phyloP scores from a whole-genome alignment of 768 basidiomycete genomes.

The Leccinellum albellum region DNA sequence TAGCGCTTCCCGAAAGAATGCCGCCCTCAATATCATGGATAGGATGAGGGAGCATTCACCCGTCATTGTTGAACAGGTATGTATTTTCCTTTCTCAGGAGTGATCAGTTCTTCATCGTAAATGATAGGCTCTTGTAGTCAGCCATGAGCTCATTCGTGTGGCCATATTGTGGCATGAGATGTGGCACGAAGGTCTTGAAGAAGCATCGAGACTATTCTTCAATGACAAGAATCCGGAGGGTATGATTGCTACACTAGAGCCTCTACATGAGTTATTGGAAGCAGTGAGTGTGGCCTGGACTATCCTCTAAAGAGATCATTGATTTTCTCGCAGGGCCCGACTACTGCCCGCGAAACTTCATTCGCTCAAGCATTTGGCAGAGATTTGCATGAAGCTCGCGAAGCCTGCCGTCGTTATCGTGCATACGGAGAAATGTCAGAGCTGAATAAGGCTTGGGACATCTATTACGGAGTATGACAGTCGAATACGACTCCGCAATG shows the following conservation, averaged over 20 bases:
- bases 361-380: slow-evolving; percentile 93
- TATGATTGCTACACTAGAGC: slow-evolving; percentile 92
- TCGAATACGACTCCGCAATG: not conserved
- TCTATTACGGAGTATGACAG: slow-evolving; percentile 80
- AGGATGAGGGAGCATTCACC: slow-evolving; percentile 91
- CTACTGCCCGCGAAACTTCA: slow-evolving; percentile 90
- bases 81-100: slow-evolving; percentile 6
- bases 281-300: slow-evolving; percentile 45
- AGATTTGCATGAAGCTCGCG: slow-evolving; percentile 88
- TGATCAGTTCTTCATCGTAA: not conserved
- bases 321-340: slow-evolving; percentile 63
- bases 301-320: not conserved
- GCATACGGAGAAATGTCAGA: slow-evolving; percentile 83
- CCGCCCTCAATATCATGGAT: slow-evolving; percentile 84
- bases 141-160: slow-evolving; percentile 91
- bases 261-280: slow-evolving; percentile 89
- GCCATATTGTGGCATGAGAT: slow-evolving; percentile 98
- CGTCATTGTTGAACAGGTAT: slow-evolving; percentile 79
- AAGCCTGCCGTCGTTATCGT: slow-evolving; percentile 84
- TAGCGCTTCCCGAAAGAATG: slow-evolving; percentile 72
- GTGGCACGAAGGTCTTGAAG: slow-evolving; percentile 98
- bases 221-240: slow-evolving; percentile 95
- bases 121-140: slow-evolving; percentile 75
- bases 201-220: slow-evolving; percentile 94
- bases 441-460: slow-evolving; percentile 97